phyloP scores from a whole-genome alignment of 2,329 filamentous ascomycete genomes.

The Byssothecium circinans region DNA sequence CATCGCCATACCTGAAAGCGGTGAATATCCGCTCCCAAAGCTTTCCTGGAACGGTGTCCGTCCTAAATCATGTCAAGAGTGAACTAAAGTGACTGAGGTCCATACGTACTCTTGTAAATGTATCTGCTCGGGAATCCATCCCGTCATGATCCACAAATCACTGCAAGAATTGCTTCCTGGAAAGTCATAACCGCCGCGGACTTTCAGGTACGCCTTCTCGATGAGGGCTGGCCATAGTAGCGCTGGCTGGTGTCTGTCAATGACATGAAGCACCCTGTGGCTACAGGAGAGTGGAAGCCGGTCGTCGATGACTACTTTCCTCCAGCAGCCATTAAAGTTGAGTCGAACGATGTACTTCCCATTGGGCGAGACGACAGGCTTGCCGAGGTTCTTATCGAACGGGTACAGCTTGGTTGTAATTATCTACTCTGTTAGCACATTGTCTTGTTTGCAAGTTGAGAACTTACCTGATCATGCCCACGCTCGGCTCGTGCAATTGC shows the following conservation, averaged over 20 bases:
- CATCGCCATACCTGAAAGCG: slow-evolving; percentile 75
- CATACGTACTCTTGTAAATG: slow-evolving; percentile 72
- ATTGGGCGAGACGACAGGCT: slow-evolving; percentile 68
- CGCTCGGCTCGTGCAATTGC: slow-evolving; percentile 70
- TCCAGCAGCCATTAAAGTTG: slow-evolving; percentile 92
- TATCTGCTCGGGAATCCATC: slow-evolving; percentile 96
- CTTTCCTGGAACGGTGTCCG: slow-evolving; percentile 73
- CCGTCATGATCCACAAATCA: slow-evolving; percentile 87
- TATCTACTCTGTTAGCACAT: slow-evolving; percentile 53
- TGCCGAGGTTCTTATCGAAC: slow-evolving; percentile 59
- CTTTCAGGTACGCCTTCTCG: slow-evolving; percentile 95
- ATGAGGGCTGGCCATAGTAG: slow-evolving; percentile 89
- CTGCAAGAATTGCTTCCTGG: slow-evolving; percentile 96
- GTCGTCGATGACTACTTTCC: slow-evolving; percentile 87
- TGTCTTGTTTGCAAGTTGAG: too few relatives aligned
- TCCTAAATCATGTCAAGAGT: slow-evolving; percentile 50
- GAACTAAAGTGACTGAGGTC: background rate
- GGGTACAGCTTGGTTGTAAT: slow-evolving; percentile 75
- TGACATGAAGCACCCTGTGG: slow-evolving; percentile 77
- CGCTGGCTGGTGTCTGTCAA: slow-evolving; percentile 79
- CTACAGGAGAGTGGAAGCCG: slow-evolving; percentile 77
- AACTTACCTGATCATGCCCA: slow-evolving; percentile 66
- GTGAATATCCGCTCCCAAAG: slow-evolving; percentile 78
- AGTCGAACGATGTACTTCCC: slow-evolving; percentile 92
- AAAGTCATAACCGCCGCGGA: slow-evolving; percentile 95